These are phyloP conservation scores for Xylaria sp. DNA, from an alignment of 2,329 filamentous ascomycete species.

Conservation along the genomic window DNA sequence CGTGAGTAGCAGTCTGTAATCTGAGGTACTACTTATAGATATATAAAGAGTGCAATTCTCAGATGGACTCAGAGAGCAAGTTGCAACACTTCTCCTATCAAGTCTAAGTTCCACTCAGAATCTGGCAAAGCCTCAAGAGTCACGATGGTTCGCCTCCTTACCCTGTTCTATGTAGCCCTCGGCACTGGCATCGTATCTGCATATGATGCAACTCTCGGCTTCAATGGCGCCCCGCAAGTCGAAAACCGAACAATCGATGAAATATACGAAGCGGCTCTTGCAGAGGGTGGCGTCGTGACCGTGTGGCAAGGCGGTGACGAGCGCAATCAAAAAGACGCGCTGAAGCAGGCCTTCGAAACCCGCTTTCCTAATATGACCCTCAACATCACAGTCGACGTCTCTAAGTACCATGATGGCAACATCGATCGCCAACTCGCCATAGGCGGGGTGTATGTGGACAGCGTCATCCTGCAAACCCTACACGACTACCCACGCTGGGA, in stretches of 20 bases:
- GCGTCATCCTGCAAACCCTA: slow-evolving; percentile 27
- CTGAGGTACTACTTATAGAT: neutral
- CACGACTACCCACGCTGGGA: slow-evolving; percentile 34
- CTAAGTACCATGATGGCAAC: slow-evolving; percentile 34
- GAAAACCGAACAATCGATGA: slow-evolving; percentile 34
- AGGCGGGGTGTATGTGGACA: slow-evolving; percentile 29
- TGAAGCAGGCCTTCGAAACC: slow-evolving; percentile 32
- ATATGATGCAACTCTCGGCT: slow-evolving; percentile 25
- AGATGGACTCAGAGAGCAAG: too few relatives aligned
- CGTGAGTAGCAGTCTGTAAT: neutral
- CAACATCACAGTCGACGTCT: slow-evolving; percentile 33
- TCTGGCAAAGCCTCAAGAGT: neutral
- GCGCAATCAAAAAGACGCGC: slow-evolving; percentile 21
- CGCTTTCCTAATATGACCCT: slow-evolving; percentile 32
- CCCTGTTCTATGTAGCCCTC: neutral
- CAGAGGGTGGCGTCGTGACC: slow-evolving; percentile 29
- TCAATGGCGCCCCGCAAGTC: slow-evolving; percentile 20
- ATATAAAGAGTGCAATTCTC: slow-evolving; percentile 12
- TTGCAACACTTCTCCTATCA: neutral
- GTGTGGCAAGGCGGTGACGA: slow-evolving; percentile 33
- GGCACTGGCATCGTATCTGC: slow-evolving; percentile 4
- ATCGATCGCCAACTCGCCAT: slow-evolving; percentile 33
- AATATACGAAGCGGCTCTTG: slow-evolving; percentile 33
- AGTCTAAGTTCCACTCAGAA: neutral
- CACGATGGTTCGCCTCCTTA: slow-evolving; percentile 17